Conservation (phyloP, 345 rosid species). For the Brassica carinata region DNA sequence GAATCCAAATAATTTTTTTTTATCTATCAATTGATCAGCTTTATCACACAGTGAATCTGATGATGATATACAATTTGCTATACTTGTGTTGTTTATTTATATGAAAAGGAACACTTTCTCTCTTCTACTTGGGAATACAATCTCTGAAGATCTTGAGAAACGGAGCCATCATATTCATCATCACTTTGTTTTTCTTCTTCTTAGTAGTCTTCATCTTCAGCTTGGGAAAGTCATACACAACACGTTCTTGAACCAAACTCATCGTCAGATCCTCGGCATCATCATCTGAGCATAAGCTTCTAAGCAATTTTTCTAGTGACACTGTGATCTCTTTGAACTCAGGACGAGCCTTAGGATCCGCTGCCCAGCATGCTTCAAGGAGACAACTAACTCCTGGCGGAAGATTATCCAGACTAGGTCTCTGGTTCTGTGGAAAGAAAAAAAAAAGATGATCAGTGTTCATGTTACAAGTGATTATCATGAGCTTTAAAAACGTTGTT, state of each 20-base stretch:
- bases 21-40: not conserved
- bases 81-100: not conserved
- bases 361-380: conserved; percentile 65
- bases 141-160: conserved; percentile 33
- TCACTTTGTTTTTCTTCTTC: conserved; percentile 28
- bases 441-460: not conserved
- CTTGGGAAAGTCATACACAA: conserved; percentile 27
- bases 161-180: conserved; percentile 9
- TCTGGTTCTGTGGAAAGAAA: conserved; percentile 49
- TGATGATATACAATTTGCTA: not conserved
- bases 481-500: not conserved
- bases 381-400: conserved; percentile 48
- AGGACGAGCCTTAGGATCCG: conserved; percentile 60
- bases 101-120: not conserved
- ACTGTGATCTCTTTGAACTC: conserved; percentile 57
- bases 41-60: not conserved
- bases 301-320: conserved; percentile 36
- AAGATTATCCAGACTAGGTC: conserved; percentile 67
- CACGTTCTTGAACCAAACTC: conserved; percentile 23
- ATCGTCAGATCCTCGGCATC: conserved; percentile 17
- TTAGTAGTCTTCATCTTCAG: conserved; percentile 13
- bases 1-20: not conserved
- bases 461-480: not conserved
- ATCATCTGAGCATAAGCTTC: conserved; percentile 22
- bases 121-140: conserved; percentile 28